Conservation (phyloP, 805 yeast genomes). For the Candida patagonica region DNA sequence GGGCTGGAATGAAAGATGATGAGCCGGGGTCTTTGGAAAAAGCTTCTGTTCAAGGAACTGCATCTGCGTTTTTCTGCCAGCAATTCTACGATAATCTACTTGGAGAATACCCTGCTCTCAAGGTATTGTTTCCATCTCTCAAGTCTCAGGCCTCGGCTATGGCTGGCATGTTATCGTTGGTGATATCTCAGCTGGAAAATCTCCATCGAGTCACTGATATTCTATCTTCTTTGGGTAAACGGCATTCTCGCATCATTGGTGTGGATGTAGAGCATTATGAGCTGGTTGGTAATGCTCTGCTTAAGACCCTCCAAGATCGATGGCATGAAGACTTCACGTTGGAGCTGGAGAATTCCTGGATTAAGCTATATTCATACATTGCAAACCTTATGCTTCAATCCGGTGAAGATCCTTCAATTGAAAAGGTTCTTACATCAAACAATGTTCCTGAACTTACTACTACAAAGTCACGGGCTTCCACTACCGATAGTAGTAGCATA, state of each 20-base stretch:
- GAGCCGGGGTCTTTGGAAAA: constrained; percentile 17
- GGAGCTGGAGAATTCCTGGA: constrained; percentile 25
- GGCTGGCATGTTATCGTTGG: constrained; percentile 66
- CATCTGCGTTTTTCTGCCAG: constrained; percentile 58
- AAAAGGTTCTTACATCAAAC: neutral
- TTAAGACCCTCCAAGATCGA: constrained; percentile 21
- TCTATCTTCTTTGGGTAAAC: constrained; percentile 54
- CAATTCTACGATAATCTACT: constrained; percentile 68
- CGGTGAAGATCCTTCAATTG: constrained; percentile 27
- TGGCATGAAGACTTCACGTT: constrained; percentile 19
- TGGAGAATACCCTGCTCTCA: constrained; percentile 50
- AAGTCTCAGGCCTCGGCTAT: constrained; percentile 72
- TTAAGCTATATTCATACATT: constrained; percentile 22
- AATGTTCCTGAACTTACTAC: constrained; percentile 4
- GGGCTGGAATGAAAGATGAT: constrained; percentile 20
- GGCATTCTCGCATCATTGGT: constrained; percentile 67
- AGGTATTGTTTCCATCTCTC: constrained; percentile 60
- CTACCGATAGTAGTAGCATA: neutral
- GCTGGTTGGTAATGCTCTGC: constrained; percentile 22
- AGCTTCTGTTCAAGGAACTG: constrained; percentile 25
- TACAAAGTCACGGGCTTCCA: constrained; percentile 1
- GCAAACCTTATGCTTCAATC: constrained; percentile 23
- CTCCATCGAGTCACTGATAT: constrained; percentile 49
- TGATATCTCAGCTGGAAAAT: constrained; percentile 56
- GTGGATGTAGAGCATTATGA: constrained; percentile 38